Percentiles rank a stretch among this genome's conserved stretches.
These are phyloP conservation scores for Termitomyces sp. DNA, from an alignment of 768 basidiomycete genomes.

Conservation along the genomic window DNA sequence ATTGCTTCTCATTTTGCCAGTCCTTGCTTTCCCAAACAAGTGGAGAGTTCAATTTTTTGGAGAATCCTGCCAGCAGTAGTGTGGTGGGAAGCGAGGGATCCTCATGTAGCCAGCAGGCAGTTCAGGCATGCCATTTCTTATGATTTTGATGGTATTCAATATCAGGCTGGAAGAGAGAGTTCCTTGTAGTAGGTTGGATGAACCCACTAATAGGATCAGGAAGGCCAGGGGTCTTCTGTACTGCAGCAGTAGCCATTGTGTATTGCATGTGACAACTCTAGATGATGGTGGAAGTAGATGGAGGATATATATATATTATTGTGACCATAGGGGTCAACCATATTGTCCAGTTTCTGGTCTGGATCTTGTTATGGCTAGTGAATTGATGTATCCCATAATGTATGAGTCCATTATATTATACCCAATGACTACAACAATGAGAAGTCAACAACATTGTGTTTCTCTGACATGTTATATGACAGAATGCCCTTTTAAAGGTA, in stretches of 20 bases:
- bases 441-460: too few species aligned
- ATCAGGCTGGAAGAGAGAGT: constrained; percentile 18
- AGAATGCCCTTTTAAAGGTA: too few species aligned
- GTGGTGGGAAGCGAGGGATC: constrained; percentile 23
- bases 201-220: neutral
- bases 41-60: constrained; percentile 25
- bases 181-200: neutral
- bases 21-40: constrained; percentile 41
- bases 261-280: neutral
- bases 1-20: constrained; percentile 32
- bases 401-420: too few species aligned
- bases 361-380: too few species aligned
- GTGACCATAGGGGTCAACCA: too few species aligned
- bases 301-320: neutral
- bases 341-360: too few species aligned
- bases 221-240: neutral
- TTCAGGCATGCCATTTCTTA: constrained; percentile 32
- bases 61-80: constrained; percentile 29
- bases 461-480: too few species aligned
- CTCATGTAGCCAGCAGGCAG: constrained; percentile 26
- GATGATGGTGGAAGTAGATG: neutral
- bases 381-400: too few species aligned
- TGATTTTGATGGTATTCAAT: constrained; percentile 32
- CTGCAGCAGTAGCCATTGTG: neutral
- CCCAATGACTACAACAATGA: too few species aligned